Base-by-base conservation (phyloP, 2,329 filamentous ascomycete species). In the Colletotrichum plurivorum region DNA sequence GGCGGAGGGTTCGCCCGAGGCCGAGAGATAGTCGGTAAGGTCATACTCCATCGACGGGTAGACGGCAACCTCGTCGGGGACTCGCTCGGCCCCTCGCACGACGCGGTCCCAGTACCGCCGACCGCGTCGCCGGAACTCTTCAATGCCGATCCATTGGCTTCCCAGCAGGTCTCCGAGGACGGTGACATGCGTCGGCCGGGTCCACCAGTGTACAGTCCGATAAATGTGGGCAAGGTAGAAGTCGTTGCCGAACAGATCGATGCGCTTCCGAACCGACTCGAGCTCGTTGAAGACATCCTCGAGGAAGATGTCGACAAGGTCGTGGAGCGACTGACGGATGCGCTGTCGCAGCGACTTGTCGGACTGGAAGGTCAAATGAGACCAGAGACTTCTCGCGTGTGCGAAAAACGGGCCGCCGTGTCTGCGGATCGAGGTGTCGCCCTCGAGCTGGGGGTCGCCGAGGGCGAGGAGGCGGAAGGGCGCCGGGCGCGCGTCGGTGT, bases 201-300 rank as follows among this genome's bases (percentile, higher is more conserved):
- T 89, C 92, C 93, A 97, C 94, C 94, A 97, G 73, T 89, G 87
- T 57, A 97, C 81, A 0, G 90, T 93, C 16, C 94, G 89, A 80
- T 97, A 98, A 67, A 98, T 94, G 79, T 99, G 96, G 20, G 93
- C 94, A 39, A 99, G 88, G 80, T 98, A 99, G 76, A 90, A 93
- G 81, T 99, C 96, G 80, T 99, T 99, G 4, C 96, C 96, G 75
- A 94, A 89, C 2, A 98, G 88, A 79, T 99, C 96, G 73, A 99
- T 79, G 18, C 89, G 87, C 82, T 99, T 99, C 72, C 93, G 88
- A 58, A 87, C 83, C 1, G 90, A 91, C 73, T 90, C 85, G 57
- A 95, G 73, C 18, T 90, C 85, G 73, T 89, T 87, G 7, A 90
- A 90, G 2, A 94, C 81, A 78, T 97, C 94, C 66, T 91, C 86